Evolutionary conservation across 2,329 filamentous ascomycete genomes (phyloP).

Genomic region (Aureobasidium sp.): DNA sequence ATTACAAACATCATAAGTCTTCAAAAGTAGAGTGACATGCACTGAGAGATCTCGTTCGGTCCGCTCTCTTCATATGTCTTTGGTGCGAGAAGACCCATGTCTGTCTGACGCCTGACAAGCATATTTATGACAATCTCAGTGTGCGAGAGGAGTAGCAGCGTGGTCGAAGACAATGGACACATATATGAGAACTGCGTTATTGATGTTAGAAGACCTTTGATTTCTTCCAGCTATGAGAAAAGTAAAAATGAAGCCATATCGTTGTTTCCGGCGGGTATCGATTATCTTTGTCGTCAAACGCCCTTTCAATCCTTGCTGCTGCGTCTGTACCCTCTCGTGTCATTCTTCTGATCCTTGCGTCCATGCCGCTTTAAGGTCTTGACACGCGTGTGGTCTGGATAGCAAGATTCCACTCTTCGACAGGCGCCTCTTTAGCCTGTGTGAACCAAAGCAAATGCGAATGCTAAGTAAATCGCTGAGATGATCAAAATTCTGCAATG

Average conservation of each 20-base stretch:
- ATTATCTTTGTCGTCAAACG: constrained; percentile 11
- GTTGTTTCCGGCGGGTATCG: constrained; percentile 7
- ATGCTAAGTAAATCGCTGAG: neutral
- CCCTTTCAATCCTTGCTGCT: neutral
- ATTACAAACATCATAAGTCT: neutral
- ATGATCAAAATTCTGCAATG: constrained; percentile 21
- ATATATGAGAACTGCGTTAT: neutral
- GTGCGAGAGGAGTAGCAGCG: neutral
- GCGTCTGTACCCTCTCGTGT: neutral
- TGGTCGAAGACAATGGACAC: neutral
- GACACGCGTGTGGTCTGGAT: neutral
- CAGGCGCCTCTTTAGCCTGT: neutral
- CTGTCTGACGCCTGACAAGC: too few relatives aligned
- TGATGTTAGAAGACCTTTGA: neutral
- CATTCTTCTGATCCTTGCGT: neutral
- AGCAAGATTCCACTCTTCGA: neutral
- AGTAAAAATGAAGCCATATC: constrained; percentile 5
- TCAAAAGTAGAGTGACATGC: too few relatives aligned
- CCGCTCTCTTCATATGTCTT: too few relatives aligned
- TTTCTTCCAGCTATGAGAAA: neutral
- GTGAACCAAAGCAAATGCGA: neutral
- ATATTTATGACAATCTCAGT: neutral
- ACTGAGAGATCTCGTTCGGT: too few relatives aligned
- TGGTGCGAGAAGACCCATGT: too few relatives aligned
- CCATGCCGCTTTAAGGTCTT: neutral